A percentile compares a stretch with the other conserved stretches of the same genome.
phyloP scores from a whole-genome alignment of 805 yeast genomes.

The Lipomyces anomalus region DNA sequence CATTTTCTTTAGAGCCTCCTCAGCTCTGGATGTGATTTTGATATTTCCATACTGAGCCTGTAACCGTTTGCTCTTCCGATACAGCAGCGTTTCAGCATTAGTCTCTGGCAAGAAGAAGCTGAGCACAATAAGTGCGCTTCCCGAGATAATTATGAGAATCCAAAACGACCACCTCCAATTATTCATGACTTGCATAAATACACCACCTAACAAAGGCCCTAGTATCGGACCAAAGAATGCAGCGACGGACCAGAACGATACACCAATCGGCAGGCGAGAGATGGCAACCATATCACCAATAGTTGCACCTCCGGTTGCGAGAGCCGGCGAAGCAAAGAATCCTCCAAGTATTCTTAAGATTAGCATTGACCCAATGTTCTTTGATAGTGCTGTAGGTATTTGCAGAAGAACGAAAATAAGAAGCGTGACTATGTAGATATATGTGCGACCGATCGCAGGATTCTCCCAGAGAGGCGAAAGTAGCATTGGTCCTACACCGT shows the following conservation, averaged over 20 bases:
- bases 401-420: slow-evolving; percentile 47
- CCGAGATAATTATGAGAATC: slow-evolving; percentile 35
- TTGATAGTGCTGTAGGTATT: slow-evolving; percentile 48
- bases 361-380: slow-evolving; percentile 46
- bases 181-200: slow-evolving; percentile 39
- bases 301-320: slow-evolving; percentile 57
- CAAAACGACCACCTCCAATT: slow-evolving; percentile 42
- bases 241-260: slow-evolving; percentile 50
- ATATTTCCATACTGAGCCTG: slow-evolving; percentile 45
- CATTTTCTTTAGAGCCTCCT: slow-evolving; percentile 1
- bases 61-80: slow-evolving; percentile 46
- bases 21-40: slow-evolving; percentile 38
- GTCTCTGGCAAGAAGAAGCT: slow-evolving; percentile 49
- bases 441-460: slow-evolving; percentile 48
- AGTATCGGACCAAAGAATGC: slow-evolving; percentile 50
- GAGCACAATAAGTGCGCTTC: slow-evolving; percentile 36
- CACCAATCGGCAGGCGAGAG: slow-evolving; percentile 42
- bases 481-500: slow-evolving; percentile 56
- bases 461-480: slow-evolving; percentile 57
- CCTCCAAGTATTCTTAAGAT: slow-evolving; percentile 52
- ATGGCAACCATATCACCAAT: slow-evolving; percentile 44
- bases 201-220: slow-evolving; percentile 54
- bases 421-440: slow-evolving; percentile 44
- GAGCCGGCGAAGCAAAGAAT: slow-evolving; percentile 51
- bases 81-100: slow-evolving; percentile 40